Percentiles rank a stretch among this genome's conserved stretches.
These are phyloP conservation scores for Stachybotrys chlorohalonatus DNA, from an alignment of 2,329 filamentous ascomycete genomes.

Conservation along the genomic window DNA sequence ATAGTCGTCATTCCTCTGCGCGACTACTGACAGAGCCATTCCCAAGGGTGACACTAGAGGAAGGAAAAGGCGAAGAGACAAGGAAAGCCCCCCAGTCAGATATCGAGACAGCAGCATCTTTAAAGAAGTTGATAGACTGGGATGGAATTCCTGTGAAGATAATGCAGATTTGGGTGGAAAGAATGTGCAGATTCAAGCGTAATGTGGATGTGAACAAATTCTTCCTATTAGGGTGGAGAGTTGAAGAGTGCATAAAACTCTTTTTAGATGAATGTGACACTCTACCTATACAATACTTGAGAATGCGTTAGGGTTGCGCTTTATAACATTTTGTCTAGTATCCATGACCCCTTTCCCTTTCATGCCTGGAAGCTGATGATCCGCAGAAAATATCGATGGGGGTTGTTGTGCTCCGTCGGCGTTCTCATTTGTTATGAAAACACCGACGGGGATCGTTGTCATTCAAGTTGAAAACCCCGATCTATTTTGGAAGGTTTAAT, in stretches of 20 bases:
- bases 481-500: background rate
- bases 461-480: background rate
- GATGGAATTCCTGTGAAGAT: background rate
- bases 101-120: slow-evolving; percentile 1
- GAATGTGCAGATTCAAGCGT: background rate
- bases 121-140: background rate
- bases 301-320: background rate
- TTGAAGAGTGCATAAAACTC: no score
- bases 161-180: background rate
- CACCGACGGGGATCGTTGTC: background rate
- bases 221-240: no score
- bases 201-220: no score
- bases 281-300: background rate
- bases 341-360: background rate
- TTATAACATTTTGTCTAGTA: background rate
- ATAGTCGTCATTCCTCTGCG: background rate
- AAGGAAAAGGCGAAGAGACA: background rate
- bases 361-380: background rate
- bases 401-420: background rate
- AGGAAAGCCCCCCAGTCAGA: background rate
- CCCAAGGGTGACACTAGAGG: background rate
- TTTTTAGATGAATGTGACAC: background rate
- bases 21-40: background rate
- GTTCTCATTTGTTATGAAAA: background rate
- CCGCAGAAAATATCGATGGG: background rate